phyloP scores from a whole-genome alignment of 257 asterid genomes.

The Scutellaria galericulata region DNA sequence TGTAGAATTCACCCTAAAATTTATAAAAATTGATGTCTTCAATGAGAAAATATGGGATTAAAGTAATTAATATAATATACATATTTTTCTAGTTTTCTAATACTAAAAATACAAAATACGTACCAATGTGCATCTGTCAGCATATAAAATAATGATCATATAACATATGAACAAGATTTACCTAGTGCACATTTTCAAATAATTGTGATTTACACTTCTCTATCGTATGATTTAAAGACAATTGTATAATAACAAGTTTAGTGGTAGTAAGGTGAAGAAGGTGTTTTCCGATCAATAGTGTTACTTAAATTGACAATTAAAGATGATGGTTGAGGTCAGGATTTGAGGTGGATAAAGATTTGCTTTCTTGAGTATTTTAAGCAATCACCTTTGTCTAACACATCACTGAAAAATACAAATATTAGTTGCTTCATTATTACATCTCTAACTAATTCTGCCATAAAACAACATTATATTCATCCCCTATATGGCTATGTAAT shows the following conservation, averaged over 20 bases:
- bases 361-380: constrained; percentile 38
- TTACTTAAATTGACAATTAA: constrained; percentile 32
- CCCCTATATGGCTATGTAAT: not conserved
- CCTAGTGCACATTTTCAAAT: too few species aligned
- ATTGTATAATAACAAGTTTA: not conserved
- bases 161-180: too few species aligned
- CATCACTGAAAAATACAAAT: not conserved
- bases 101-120: too few species aligned
- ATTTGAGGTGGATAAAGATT: constrained; percentile 32
- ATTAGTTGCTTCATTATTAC: constrained; percentile 43
- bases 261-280: constrained; percentile 45
- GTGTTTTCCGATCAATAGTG: constrained; percentile 33
- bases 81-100: too few species aligned
- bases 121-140: too few species aligned
- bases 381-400: constrained; percentile 37
- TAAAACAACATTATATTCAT: constrained; percentile 10
- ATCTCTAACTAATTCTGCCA: constrained; percentile 43
- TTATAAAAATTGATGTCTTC: too few species aligned
- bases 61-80: too few species aligned
- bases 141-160: too few species aligned
- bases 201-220: too few species aligned
- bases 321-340: constrained; percentile 30
- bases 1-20: too few species aligned
- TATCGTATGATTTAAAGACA: too few species aligned
- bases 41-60: too few species aligned